Base-by-base conservation (phyloP, 140 eudicot species). In the Senecio squalidus region DNA sequence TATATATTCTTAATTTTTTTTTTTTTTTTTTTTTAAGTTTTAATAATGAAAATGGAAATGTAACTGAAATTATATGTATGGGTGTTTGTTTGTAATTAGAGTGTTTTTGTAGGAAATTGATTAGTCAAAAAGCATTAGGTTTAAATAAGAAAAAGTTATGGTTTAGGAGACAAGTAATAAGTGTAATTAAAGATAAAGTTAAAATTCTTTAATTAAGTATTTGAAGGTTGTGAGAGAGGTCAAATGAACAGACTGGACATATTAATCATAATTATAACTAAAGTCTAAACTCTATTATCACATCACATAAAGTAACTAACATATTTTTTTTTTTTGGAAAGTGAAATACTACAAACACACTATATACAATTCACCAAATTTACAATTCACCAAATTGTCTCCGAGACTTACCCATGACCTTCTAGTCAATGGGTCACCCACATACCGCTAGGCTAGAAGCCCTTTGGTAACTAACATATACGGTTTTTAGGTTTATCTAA, bases 211-310 rank as follows among this genome's bases (percentile, higher is more conserved):
- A 10, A 64, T 29, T 55, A 67, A 55, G 2, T 45, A 18, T 9
- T 54, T 34, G 72, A 43, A 44, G 68, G 23, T 71, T 62, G 69
- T 44, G 64, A n/a, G n/a, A n/a, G n/a, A 66, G 81, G 79, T 77
- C 78, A 74, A 83, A 67, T 66, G 76, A 75, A 78, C 67, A 72
- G 83, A 68, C 76, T 69, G 67, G 66, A 61, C 72, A 71, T 26
- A 70, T 66, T 71, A 49, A 50, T 51, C 46, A 60, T 15, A 29
- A 7, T 20, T 15, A 29, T 15, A 43, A 40, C 7, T 31, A 44
- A 15, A 24, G 48, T 34, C 36, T 31, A 49, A 55, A 9, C 53
- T 27, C 31, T 53, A 36, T 0, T 11, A 8, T 1, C 20, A 60
- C 1, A 60, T 22, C 16, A 44, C 26, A 28, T 1, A 43, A 13